Conservation (phyloP, 371 early-diverging fungal genomes). For the Nematocida ironsii region DNA sequence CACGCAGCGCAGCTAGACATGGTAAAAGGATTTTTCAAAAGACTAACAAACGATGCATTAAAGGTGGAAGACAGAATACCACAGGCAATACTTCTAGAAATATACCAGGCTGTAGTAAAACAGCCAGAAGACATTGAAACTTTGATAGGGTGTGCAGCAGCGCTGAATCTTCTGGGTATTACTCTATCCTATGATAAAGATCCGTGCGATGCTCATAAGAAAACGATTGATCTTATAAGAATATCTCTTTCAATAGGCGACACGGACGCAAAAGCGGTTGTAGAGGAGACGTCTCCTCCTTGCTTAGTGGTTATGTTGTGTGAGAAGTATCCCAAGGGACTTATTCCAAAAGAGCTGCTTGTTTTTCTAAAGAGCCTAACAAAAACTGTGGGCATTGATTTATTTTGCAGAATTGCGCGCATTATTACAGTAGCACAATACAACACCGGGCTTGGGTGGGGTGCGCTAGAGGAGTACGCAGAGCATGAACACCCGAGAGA, state of each 20-base stretch:
- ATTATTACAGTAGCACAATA: conserved; percentile 27
- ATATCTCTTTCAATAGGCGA: not conserved
- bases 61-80: not conserved
- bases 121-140: conserved; percentile 14
- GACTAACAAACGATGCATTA: not conserved
- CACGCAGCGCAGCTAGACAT: conserved; percentile 8
- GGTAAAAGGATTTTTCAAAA: not conserved
- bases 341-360: conserved; percentile 1
- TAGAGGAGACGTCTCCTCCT: not conserved
- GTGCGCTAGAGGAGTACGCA: not conserved
- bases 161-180: not conserved
- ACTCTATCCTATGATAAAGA: not conserved
- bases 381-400: not conserved
- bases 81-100: not conserved
- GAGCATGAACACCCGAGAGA: not conserved
- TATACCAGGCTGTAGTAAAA: not conserved
- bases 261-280: not conserved
- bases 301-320: conserved; percentile 26
- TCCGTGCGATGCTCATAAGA: not conserved
- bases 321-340: conserved; percentile 20
- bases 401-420: conserved; percentile 15
- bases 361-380: not conserved
- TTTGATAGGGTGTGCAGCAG: conserved; percentile 3
- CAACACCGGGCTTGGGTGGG: conserved; percentile 9
- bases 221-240: conserved; percentile 7